Conservation (phyloP, 2,329 filamentous ascomycete genomes). For the Diaporthe aspalathi region DNA sequence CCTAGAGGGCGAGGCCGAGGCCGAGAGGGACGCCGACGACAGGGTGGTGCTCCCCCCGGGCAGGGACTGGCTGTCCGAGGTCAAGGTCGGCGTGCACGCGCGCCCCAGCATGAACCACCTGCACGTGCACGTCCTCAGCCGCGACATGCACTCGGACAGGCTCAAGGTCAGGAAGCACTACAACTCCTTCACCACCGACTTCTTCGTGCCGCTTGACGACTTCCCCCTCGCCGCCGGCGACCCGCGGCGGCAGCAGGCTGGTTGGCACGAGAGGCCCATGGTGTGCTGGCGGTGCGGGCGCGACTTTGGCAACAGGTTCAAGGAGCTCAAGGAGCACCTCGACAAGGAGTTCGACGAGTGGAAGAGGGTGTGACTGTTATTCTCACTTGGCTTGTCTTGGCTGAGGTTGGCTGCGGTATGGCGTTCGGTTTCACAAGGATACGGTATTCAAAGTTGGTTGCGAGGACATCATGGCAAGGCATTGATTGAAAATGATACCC, state of each 20-base stretch:
- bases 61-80: constrained; percentile 80
- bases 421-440: constrained; percentile 5
- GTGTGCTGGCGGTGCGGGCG: constrained; percentile 86
- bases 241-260: constrained; percentile 65
- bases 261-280: constrained; percentile 74
- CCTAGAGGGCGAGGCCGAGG: constrained; percentile 69
- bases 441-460: background rate
- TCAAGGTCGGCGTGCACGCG: constrained; percentile 85
- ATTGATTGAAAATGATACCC: constrained; percentile 22
- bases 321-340: constrained; percentile 78
- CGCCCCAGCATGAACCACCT: constrained; percentile 92
- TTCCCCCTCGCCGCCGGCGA: constrained; percentile 81
- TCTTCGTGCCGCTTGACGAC: constrained; percentile 81
- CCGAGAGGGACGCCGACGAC: constrained; percentile 70
- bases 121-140: constrained; percentile 87
- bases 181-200: constrained; percentile 88
- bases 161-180: constrained; percentile 90
- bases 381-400: background rate
- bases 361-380: constrained; percentile 51
- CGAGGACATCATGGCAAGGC: background rate
- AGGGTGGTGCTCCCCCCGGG: constrained; percentile 72
- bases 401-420: background rate
- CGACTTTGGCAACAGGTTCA: constrained; percentile 80
- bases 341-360: constrained; percentile 67
- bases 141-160: constrained; percentile 78